Base-by-base conservation (phyloP, 306 rosid species). In the Lathyrus sativus region DNA sequence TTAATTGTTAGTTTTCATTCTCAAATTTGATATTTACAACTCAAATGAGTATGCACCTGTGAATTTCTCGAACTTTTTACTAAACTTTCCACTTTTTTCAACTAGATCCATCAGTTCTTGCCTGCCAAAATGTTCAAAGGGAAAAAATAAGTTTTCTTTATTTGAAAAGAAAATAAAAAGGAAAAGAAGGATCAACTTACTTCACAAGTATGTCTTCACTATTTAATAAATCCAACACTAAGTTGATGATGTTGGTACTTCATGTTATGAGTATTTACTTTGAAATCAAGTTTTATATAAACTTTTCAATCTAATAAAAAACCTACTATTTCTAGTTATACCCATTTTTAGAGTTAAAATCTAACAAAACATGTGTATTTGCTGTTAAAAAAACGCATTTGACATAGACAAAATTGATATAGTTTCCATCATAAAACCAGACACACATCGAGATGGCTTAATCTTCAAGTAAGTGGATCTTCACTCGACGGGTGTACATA, bases 41-140 rank as follows among this genome's bases (percentile, higher is more conserved):
- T 44, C 12, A 74, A 46, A 26, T 55, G 28, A 51, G 33, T 53
- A 37, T 54, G 45, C 75, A 88, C 99, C 96, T 24, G 97, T 85
- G 77, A 90, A 93, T 39, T 82, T 82, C 76, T 85, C 95, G 69
- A 90, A 88, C 67, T 78, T 85, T 54, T 90, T 81, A 41, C 73
- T 80, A 62, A 93, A 93, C 71, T 90, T 93, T 41, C 95, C 95
- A 73, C 97, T 93, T 78, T 81, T 81, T 67, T 72, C 68, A 15
- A 93, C 90, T 72, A 87, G 62, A 77, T 93, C 96, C 99, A 90
- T 93, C 61, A 90, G 65, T 88, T 90, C 96, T 87, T 93, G 93
- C 88, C 99, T 90, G 97, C 37, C 76, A 76, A 73, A 56, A 78
- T 55, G 60, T 65, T 53, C 43, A 55, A 59, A 68, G 8, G 37